These are phyloP conservation scores for Umbilicaria muhlenbergii DNA, from an alignment of 495 filamentous ascomycete species.

Conservation along the genomic window DNA sequence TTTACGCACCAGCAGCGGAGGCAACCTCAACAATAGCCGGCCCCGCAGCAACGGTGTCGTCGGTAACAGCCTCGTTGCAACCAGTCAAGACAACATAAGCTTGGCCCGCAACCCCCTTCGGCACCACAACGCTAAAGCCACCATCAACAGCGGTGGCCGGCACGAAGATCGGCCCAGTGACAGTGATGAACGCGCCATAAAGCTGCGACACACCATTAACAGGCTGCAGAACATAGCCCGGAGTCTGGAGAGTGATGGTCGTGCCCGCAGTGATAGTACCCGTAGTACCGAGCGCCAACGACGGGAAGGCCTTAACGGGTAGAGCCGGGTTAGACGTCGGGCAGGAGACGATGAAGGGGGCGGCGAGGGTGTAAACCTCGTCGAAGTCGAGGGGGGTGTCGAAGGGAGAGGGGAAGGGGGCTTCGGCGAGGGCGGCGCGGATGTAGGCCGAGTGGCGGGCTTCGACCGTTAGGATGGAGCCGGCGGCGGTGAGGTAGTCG, in stretches of 20 bases:
- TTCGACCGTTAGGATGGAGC: conserved; percentile 45
- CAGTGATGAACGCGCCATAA: conserved; percentile 23
- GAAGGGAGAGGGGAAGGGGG: conserved; percentile 39
- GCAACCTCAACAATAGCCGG: conserved; percentile 12
- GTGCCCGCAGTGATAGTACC: conserved; percentile 10
- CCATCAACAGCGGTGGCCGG: conserved; percentile 13
- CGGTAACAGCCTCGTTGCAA: conserved; percentile 14
- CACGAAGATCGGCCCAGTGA: conserved; percentile 23
- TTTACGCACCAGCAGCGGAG: no score
- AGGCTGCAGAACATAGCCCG: conserved; percentile 9
- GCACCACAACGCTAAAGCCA: conserved; percentile 22
- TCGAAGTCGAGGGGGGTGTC: conserved; percentile 40
- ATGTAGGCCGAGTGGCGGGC: conserved; percentile 44
- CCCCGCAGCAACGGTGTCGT: conserved; percentile 14
- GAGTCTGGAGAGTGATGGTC: conserved; percentile 13
- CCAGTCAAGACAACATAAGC: conserved; percentile 23
- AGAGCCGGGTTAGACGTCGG: conserved; percentile 35
- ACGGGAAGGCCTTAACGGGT: conserved; percentile 42
- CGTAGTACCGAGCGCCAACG: conserved; percentile 15
- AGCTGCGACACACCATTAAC: conserved; percentile 12
- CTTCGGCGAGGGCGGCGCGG: conserved; percentile 29
- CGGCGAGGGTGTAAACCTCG: conserved; percentile 45
- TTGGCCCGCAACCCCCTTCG: conserved; percentile 20
- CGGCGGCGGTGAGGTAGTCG: conserved; percentile 40
- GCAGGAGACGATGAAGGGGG: conserved; percentile 41